Conservation (phyloP, 2,329 filamentous ascomycete genomes). For the Aspergillus hiratsukae region DNA sequence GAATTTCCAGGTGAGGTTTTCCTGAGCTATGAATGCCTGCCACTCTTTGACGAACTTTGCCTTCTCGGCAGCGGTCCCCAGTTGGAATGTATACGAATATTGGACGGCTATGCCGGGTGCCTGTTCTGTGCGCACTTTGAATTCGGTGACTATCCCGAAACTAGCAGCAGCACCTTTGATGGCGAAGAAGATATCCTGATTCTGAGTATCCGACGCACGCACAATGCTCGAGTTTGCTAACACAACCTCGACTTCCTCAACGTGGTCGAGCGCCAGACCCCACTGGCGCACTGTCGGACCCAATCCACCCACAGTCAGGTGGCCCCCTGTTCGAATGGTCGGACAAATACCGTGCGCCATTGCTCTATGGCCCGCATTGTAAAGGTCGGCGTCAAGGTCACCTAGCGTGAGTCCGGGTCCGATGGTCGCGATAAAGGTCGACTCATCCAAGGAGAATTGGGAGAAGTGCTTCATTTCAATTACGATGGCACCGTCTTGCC, state of each 20-base stretch:
- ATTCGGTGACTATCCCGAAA: conserved; percentile 38
- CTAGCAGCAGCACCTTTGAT: conserved; percentile 34
- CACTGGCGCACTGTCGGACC: conserved; percentile 45
- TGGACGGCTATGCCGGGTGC: conserved; percentile 49
- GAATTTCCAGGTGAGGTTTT: conserved; percentile 55
- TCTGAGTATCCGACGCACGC: conserved; percentile 22
- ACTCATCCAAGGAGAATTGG: conserved; percentile 28
- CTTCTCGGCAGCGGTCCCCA: conserved; percentile 47
- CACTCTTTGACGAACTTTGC: conserved; percentile 52
- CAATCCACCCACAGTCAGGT: conserved; percentile 38
- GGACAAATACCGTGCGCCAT: conserved; percentile 38
- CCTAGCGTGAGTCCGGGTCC: conserved; percentile 32
- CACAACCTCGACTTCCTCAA: conserved; percentile 48
- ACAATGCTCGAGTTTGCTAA: conserved; percentile 38
- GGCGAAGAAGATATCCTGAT: conserved; percentile 33
- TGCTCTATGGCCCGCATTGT: conserved; percentile 27
- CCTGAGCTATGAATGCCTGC: conserved; percentile 55
- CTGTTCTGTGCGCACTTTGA: conserved; percentile 34
- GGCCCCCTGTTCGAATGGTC: conserved; percentile 38
- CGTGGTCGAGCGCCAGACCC: conserved; percentile 50
- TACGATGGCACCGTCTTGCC: conserved; percentile 26
- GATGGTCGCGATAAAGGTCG: conserved; percentile 30
- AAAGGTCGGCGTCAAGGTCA: conserved; percentile 29
- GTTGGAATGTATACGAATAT: conserved; percentile 54
- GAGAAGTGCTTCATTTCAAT: conserved; percentile 30